A percentile compares a stretch with the other conserved stretches of the same genome.
phyloP scores from a whole-genome alignment of 176 grass and related monocot species.

The Oryza rufipogon region DNA sequence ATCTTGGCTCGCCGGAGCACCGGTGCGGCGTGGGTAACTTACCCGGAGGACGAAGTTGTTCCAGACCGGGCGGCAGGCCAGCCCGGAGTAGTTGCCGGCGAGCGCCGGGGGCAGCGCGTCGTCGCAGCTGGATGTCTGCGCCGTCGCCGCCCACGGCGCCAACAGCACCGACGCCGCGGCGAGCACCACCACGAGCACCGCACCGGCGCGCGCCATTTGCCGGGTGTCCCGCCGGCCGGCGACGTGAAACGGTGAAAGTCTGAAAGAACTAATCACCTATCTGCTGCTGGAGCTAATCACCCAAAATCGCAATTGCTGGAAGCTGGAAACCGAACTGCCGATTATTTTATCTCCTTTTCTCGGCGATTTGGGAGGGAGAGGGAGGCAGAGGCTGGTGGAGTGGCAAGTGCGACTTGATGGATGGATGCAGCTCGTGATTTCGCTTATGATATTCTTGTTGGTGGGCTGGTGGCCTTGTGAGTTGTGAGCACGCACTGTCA shows the following conservation, averaged over 20 bases:
- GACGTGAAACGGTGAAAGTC: constrained; percentile 11
- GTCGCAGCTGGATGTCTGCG: constrained; percentile 58
- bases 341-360: not conserved
- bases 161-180: constrained; percentile 29
- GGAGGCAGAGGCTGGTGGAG: constrained; percentile 16
- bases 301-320: not conserved
- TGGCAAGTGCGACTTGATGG: constrained; percentile 26
- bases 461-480: constrained; percentile 26
- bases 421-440: constrained; percentile 31
- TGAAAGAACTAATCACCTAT: not conserved
- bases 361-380: not conserved
- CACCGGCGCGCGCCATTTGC: constrained; percentile 56
- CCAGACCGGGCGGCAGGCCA: constrained; percentile 80
- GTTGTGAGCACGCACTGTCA: constrained; percentile 1
- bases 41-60: constrained; percentile 87
- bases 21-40: constrained; percentile 25
- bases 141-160: constrained; percentile 36
- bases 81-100: constrained; percentile 68
- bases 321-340: not conserved
- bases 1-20: constrained; percentile 18
- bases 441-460: constrained; percentile 39
- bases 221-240: not conserved
- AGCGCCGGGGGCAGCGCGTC: constrained; percentile 52
- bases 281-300: not conserved
- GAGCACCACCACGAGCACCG: constrained; percentile 42